These are phyloP conservation scores for Rhizoclosmatium sp. DNA, from an alignment of 192 early-diverging fungal species.

Conservation along the genomic window DNA sequence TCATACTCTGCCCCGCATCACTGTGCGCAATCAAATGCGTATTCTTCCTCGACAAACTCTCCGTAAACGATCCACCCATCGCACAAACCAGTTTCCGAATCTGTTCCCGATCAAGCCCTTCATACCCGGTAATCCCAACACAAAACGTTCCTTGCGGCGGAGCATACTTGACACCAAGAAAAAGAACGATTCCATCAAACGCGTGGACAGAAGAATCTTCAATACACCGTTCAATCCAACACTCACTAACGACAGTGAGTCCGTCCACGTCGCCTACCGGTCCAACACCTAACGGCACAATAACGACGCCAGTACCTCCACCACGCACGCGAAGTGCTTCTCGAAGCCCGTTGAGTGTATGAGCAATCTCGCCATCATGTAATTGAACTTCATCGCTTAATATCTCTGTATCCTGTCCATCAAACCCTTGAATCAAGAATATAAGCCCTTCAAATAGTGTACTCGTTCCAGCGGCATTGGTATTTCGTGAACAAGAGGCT, in stretches of 20 bases:
- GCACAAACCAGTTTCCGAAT: constrained; percentile 52
- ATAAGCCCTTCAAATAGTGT: constrained; percentile 1
- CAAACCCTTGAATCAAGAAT: constrained; percentile 21
- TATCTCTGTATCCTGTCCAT: constrained; percentile 18
- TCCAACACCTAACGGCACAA: constrained; percentile 4
- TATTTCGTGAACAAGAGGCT: not conserved
- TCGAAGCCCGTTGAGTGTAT: not conserved
- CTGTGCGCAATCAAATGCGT: constrained; percentile 44
- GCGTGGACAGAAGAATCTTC: constrained; percentile 49
- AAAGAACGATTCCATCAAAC: constrained; percentile 45
- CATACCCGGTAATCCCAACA: constrained; percentile 66
- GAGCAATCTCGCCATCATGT: constrained; percentile 9
- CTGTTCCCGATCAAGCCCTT: constrained; percentile 63
- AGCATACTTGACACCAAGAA: constrained; percentile 26
- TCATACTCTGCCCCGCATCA: not conserved
- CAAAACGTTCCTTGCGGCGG: constrained; percentile 10
- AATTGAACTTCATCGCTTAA: constrained; percentile 10
- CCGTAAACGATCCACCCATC: constrained; percentile 58
- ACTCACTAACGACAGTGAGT: constrained; percentile 61
- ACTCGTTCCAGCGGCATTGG: not conserved
- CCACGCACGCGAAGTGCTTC: not conserved
- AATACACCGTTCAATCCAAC: constrained; percentile 68
- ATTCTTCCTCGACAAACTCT: constrained; percentile 56
- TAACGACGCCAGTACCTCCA: not conserved
- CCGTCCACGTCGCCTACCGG: constrained; percentile 1